phyloP scores from a whole-genome alignment of 2,329 filamentous ascomycete species.

The Cladorrhinum sp. region DNA sequence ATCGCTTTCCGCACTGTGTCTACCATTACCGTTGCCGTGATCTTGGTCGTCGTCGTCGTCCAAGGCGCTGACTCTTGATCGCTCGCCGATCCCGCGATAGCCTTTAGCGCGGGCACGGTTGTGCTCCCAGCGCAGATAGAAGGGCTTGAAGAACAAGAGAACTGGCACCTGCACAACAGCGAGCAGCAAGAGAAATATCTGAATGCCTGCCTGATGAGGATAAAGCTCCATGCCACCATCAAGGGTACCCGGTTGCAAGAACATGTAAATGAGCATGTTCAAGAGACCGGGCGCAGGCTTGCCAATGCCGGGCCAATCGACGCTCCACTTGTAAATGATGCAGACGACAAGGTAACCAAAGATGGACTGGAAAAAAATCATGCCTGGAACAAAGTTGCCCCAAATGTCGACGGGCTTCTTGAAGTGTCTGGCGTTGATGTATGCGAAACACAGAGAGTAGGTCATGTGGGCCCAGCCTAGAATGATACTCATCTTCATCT shows the following conservation, averaged over 20 bases:
- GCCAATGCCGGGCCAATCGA: slow-evolving; percentile 73
- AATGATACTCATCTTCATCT: slow-evolving; percentile 99
- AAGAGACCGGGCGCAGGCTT: slow-evolving; percentile 78
- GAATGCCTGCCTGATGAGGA: slow-evolving; percentile 69
- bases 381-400: slow-evolving; percentile 95
- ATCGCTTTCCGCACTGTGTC: slow-evolving; percentile 57
- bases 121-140: slow-evolving; percentile 91
- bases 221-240: slow-evolving; percentile 67
- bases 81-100: slow-evolving; percentile 91
- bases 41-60: slow-evolving; percentile 73
- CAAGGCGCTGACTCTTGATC: slow-evolving; percentile 79
- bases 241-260: slow-evolving; percentile 75
- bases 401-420: slow-evolving; percentile 93
- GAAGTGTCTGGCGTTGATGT: slow-evolving; percentile 92
- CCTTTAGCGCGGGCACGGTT: slow-evolving; percentile 83
- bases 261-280: slow-evolving; percentile 99
- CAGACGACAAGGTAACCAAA: slow-evolving; percentile 94
- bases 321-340: slow-evolving; percentile 95
- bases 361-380: slow-evolving; percentile 99
- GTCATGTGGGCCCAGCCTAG: slow-evolving; percentile 99
- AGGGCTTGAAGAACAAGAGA: slow-evolving; percentile 89
- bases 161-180: slow-evolving; percentile 86
- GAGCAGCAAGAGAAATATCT: slow-evolving; percentile 74
- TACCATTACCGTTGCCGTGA: slow-evolving; percentile 60
- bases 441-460: slow-evolving; percentile 90